Conservation (phyloP, 2,329 filamentous ascomycete genomes). For the Triangularia verruculosa region DNA sequence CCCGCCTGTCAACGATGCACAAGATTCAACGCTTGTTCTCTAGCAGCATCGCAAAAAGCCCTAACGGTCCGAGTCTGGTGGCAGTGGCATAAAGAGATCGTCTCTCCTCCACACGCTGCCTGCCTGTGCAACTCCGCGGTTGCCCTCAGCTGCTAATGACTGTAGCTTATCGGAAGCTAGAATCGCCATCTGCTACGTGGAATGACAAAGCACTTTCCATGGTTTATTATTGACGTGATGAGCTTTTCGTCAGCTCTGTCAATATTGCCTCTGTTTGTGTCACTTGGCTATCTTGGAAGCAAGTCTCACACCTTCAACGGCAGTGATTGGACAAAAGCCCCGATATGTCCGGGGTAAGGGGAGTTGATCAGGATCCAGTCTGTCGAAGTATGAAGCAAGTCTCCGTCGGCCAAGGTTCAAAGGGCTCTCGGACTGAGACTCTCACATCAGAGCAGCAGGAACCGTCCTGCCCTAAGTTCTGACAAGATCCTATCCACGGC, state of each 20-base stretch:
- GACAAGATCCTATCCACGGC: slow-evolving; percentile 14
- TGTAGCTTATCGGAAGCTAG: neutral
- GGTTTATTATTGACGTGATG: neutral
- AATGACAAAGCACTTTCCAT: neutral
- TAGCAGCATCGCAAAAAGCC: neutral
- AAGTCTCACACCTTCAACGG: neutral
- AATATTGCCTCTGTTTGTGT: neutral
- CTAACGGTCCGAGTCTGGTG: neutral
- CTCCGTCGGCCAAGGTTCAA: neutral
- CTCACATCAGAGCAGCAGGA: slow-evolving; percentile 7
- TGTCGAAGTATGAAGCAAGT: neutral
- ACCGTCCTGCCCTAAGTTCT: slow-evolving; percentile 1
- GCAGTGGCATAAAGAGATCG: neutral
- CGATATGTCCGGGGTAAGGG: neutral
- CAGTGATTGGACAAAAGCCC: neutral
- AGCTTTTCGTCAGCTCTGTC: neutral
- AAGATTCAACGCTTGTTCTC: neutral
- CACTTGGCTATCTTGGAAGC: neutral
- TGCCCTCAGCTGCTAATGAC: neutral
- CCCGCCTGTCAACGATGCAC: neutral
- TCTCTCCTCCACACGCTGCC: neutral
- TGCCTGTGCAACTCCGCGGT: neutral
- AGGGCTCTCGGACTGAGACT: neutral
- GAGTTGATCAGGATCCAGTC: neutral
- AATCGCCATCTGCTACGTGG: neutral